Percentiles rank a stretch among this genome's conserved stretches.
These are phyloP conservation scores for Psilocybe subaeruginosa DNA, from an alignment of 768 basidiomycete genomes.

Conservation along the genomic window DNA sequence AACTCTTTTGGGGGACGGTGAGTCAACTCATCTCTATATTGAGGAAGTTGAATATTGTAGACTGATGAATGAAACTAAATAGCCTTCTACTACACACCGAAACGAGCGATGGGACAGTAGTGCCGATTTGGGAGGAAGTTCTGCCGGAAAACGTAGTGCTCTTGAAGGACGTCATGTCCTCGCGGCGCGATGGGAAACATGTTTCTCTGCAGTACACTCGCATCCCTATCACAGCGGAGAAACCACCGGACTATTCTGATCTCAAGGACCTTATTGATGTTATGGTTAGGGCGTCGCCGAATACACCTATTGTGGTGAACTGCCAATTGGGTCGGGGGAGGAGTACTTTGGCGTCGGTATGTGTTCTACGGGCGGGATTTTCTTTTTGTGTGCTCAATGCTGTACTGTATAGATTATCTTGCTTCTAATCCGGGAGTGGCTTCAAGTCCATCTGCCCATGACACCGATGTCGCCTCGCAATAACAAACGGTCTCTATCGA, in stretches of 20 bases:
- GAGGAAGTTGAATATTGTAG: neutral
- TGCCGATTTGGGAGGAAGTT: constrained; percentile 95
- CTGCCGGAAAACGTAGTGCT: constrained; percentile 71
- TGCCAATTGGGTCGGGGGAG: constrained; percentile 94
- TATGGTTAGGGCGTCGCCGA: constrained; percentile 67
- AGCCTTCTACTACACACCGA: constrained; percentile 92
- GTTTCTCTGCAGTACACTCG: constrained; percentile 78
- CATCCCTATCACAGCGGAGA: constrained; percentile 93
- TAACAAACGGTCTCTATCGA: constrained; percentile 46
- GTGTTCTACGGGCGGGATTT: constrained; percentile 21
- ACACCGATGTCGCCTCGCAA: constrained; percentile 40
- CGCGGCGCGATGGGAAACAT: constrained; percentile 46
- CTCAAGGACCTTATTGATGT: constrained; percentile 79
- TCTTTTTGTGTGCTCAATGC: neutral
- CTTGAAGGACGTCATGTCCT: constrained; percentile 86
- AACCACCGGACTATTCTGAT: constrained; percentile 74
- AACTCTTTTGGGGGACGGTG: constrained; percentile 83
- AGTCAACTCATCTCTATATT: constrained; percentile 18
- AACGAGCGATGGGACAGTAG: constrained; percentile 81
- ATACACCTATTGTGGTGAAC: constrained; percentile 88
- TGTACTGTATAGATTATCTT: constrained; percentile 62
- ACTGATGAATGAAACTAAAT: neutral
- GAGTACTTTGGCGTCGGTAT: constrained; percentile 86
- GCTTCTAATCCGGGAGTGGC: constrained; percentile 84
- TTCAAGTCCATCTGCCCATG: constrained; percentile 47